These are phyloP conservation scores for Physcomitrium patens DNA, from an alignment of 225 moss, liverwort and hornwort genomes.

Conservation along the genomic window DNA sequence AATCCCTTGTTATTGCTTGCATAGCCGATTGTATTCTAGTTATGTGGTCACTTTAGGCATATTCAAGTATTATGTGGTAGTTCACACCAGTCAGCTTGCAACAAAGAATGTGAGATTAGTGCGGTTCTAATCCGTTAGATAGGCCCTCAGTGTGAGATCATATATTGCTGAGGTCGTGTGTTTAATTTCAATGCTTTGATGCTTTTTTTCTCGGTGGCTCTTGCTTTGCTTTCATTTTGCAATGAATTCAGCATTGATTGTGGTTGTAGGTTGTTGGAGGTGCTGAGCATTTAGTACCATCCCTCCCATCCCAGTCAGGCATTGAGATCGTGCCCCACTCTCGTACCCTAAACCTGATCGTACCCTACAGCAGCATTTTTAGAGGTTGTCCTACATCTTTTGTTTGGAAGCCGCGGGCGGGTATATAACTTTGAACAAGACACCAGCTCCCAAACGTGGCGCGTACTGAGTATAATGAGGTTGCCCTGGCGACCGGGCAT, in stretches of 20 bases:
- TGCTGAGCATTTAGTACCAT: slow-evolving; percentile 52
- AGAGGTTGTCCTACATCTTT: too few species aligned
- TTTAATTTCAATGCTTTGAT: too few species aligned
- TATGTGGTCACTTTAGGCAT: slow-evolving; percentile 11
- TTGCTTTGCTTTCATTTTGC: slow-evolving; percentile 24
- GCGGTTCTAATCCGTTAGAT: slow-evolving; percentile 16
- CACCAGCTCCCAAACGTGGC: too few species aligned
- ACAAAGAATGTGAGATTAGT: slow-evolving; percentile 10
- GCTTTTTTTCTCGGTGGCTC: not conserved
- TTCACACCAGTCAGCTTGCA: slow-evolving; percentile 15
- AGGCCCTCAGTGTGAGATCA: slow-evolving; percentile 13
- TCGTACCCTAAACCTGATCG: too few species aligned
- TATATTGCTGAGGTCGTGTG: slow-evolving; percentile 12
- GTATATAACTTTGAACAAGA: too few species aligned
- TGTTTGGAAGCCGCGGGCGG: too few species aligned
- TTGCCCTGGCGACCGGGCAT: too few species aligned
- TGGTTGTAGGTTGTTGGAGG: slow-evolving; percentile 77
- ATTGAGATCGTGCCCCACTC: slow-evolving; percentile 73
- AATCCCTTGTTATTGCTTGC: too few species aligned
- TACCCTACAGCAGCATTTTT: too few species aligned
- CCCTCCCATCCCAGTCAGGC: slow-evolving; percentile 69
- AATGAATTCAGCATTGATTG: slow-evolving; percentile 2
- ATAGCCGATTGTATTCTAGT: slow-evolving; percentile 1
- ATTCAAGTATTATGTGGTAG: not conserved
- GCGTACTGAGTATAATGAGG: too few species aligned